Percentiles rank a stretch among this genome's conserved stretches.
These are phyloP conservation scores for Hyaloscypha bicolor DNA, from an alignment of 495 filamentous ascomycete genomes.

Conservation along the genomic window DNA sequence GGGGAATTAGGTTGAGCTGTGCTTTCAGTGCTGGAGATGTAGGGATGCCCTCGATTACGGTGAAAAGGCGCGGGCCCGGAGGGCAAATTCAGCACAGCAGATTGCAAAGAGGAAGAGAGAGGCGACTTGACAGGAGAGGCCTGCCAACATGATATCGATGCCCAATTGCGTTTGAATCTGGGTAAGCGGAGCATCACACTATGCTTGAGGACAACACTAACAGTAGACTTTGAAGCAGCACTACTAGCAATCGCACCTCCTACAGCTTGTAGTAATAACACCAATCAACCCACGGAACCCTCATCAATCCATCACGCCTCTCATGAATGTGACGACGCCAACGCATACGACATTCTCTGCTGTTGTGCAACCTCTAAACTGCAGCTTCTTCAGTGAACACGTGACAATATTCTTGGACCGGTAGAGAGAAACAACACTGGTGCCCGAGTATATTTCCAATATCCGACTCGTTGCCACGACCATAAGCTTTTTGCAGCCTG, in stretches of 20 bases:
- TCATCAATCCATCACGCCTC: background rate
- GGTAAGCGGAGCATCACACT: background rate
- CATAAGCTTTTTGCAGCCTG: conserved; percentile 26
- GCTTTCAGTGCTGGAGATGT: conserved; percentile 10
- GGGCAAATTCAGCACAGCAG: conserved; percentile 16
- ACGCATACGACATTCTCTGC: background rate
- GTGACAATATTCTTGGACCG: background rate
- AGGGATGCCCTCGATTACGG: conserved; percentile 18
- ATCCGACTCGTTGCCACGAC: conserved; percentile 30
- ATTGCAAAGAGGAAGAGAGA: conserved; percentile 14
- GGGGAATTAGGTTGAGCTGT: conserved; percentile 13
- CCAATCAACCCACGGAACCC: background rate
- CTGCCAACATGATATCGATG: background rate
- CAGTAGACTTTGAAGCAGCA: conserved; percentile 33
- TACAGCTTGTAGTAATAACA: conserved; percentile 53
- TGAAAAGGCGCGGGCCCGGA: conserved; percentile 18
- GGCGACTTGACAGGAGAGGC: conserved; percentile 13
- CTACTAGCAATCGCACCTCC: conserved; percentile 53
- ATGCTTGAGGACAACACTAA: background rate
- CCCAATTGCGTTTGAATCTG: background rate
- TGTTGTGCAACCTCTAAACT: background rate
- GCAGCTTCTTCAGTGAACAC: background rate
- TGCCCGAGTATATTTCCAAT: background rate
- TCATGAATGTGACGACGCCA: background rate
- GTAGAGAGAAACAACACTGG: no score